Evolutionary conservation across 2,329 filamentous ascomycete genomes (phyloP).

Genomic region (Colletotrichum somersetense): DNA sequence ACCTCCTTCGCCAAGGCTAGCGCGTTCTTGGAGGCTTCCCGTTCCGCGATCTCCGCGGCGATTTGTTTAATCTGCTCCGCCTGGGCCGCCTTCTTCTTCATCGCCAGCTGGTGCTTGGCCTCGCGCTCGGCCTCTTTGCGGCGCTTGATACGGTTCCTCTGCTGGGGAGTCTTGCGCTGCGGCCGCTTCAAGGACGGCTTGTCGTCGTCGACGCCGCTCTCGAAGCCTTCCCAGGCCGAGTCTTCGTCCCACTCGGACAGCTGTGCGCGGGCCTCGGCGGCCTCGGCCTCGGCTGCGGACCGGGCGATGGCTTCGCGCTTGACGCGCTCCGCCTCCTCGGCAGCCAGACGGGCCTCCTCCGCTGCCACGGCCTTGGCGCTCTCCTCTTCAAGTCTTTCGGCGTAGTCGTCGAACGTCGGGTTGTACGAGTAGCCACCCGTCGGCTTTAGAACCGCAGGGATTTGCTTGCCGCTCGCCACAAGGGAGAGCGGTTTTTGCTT

Average conservation of each 20-base stretch:
- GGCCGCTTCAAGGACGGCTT: conserved; percentile 72
- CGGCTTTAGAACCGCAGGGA: conserved; percentile 84
- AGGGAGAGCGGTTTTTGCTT: conserved; percentile 84
- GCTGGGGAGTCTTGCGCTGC: conserved; percentile 85
- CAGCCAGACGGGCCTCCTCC: conserved; percentile 79
- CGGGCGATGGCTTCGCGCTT: conserved; percentile 75
- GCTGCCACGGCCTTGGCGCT: conserved; percentile 83
- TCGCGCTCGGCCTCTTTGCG: conserved; percentile 88
- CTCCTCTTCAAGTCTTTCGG: conserved; percentile 78
- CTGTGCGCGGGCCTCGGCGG: conserved; percentile 75
- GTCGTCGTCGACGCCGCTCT: conserved; percentile 81
- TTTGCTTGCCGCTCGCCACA: conserved; percentile 81
- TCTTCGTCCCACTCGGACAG: conserved; percentile 85
- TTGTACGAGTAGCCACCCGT: conserved; percentile 93
- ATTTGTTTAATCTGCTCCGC: conserved; percentile 79
- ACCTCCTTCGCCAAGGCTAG: conserved; percentile 55
- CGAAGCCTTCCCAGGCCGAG: conserved; percentile 89
- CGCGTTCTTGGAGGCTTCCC: conserved; percentile 59
- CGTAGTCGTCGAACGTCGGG: conserved; percentile 88
- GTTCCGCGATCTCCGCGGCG: conserved; percentile 70
- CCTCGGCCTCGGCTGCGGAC: conserved; percentile 81
- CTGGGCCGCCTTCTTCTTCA: conserved; percentile 80
- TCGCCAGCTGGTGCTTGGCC: conserved; percentile 79
- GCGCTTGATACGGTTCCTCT: conserved; percentile 89
- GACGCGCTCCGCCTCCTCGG: conserved; percentile 74